These are phyloP conservation scores for Aspergillus sp. DNA, from an alignment of 2,329 filamentous ascomycete genomes.

Conservation along the genomic window DNA sequence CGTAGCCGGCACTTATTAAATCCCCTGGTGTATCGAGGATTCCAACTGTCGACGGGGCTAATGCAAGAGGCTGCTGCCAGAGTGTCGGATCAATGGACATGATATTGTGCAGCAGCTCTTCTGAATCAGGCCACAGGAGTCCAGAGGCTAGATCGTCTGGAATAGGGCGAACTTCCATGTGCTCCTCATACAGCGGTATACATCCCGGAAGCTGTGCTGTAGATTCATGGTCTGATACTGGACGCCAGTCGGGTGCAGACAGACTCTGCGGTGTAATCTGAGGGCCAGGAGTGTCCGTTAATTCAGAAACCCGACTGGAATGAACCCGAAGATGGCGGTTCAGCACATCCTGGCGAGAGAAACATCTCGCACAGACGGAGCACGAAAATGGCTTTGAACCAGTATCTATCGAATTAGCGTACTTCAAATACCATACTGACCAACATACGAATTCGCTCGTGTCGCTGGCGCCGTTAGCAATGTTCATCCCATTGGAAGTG, in stretches of 20 bases:
- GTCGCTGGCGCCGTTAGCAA: background rate
- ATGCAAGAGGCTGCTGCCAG: conserved; percentile 4
- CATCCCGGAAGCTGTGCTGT: background rate
- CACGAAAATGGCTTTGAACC: conserved; percentile 1
- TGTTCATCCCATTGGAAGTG: background rate
- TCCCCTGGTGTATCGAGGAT: background rate
- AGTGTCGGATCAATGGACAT: conserved; percentile 1
- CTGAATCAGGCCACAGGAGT: conserved; percentile 3
- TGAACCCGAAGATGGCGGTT: conserved; percentile 6
- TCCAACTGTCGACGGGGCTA: background rate
- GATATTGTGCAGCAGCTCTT: conserved; percentile 5
- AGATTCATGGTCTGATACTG: background rate
- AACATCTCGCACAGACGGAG: background rate
- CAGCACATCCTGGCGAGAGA: conserved; percentile 4
- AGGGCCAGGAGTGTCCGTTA: background rate
- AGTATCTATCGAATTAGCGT: background rate
- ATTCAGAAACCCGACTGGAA: too few species aligned
- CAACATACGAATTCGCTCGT: background rate
- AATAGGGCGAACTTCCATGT: background rate
- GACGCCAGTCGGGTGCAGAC: background rate
- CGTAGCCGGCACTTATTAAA: background rate
- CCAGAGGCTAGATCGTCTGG: background rate
- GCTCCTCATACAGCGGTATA: background rate
- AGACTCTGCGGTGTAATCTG: background rate
- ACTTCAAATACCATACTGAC: too few species aligned